Evolutionary conservation across 352 stramenopile species (phyloP).

Genomic region (Plasmopara viticola): DNA sequence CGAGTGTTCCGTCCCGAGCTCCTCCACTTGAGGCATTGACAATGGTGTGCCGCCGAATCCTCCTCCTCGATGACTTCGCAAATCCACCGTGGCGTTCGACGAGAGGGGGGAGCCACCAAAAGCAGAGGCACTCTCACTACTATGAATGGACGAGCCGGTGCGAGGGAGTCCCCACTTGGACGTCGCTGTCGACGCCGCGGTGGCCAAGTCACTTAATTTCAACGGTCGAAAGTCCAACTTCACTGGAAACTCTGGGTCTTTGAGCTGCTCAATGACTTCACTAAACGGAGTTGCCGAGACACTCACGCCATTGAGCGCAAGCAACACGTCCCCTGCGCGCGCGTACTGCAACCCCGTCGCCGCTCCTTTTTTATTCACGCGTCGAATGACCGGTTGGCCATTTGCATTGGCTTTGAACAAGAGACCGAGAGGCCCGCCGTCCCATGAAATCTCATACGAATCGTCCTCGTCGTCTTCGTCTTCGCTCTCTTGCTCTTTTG

Average conservation of each 20-base stretch:
- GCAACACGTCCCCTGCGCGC: slow-evolving; percentile 62
- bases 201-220: slow-evolving; percentile 34
- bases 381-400: slow-evolving; percentile 56
- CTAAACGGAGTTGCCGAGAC: slow-evolving; percentile 48
- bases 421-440: slow-evolving; percentile 54
- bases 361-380: slow-evolving; percentile 66
- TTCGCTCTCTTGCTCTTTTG: slow-evolving; percentile 25
- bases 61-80: slow-evolving; percentile 20
- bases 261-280: slow-evolving; percentile 61
- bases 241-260: slow-evolving; percentile 52
- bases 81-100: slow-evolving; percentile 26
- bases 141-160: slow-evolving; percentile 30
- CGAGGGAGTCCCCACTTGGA: slow-evolving; percentile 19
- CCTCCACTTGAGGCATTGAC: slow-evolving; percentile 18
- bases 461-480: slow-evolving; percentile 59
- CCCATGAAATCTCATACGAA: slow-evolving; percentile 65
- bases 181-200: slow-evolving; percentile 11
- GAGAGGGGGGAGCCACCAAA: slow-evolving; percentile 29
- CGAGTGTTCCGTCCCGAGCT: slow-evolving; percentile 16
- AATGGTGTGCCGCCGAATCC: slow-evolving; percentile 12
- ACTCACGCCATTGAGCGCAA: slow-evolving; percentile 55
- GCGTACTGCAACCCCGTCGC: slow-evolving; percentile 55
- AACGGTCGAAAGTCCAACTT: slow-evolving; percentile 64
- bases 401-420: slow-evolving; percentile 60
- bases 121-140: slow-evolving; percentile 21